Base-by-base conservation (phyloP, 345 rosid genomes). In the Mercurialis annua region DNA sequence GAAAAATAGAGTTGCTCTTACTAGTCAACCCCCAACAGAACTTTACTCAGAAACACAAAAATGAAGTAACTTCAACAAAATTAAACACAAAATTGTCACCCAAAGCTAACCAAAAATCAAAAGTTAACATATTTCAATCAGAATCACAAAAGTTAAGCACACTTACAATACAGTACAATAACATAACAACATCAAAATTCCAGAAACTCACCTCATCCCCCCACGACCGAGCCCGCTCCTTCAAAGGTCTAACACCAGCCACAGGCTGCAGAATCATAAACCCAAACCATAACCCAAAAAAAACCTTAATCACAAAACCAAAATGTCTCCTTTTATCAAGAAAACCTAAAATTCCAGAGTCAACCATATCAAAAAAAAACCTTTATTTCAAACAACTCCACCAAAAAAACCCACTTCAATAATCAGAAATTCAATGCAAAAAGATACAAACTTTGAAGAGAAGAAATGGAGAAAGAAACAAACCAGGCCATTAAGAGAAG, bases 221-320 rank as follows among this genome's bases (percentile, higher is more conserved):
- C 99, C 99, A 91, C n/a, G 97, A 86, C 62, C 85, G 88, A 69
- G 88, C 71, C 65, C 76, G 85, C 70, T 91, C 97, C 69, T 96
- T 86, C 54, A 94, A 80, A 34, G 99, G 97, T 70, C 99, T 84
- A 59, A 91, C 64, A 38, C 83, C 95, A 44, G 65, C 74, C 50
- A 74, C 95, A 27, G 90, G 87, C 65, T 61, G 77, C n/a, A 78
- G 72, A 76, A 83, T 36, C 29, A 76, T 66, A 46, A 81, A 78
- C 67, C 77, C 74, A 75, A 90, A 69, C 83, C 88, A 85, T 36
- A 90, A 78, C 38, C 82, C 84, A 24, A 86, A 67, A 70, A 79
- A 62, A 64, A 84, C 24, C 68, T 69, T 56, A 16, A 73, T 34
- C 62, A 67, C 42, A 34, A 80, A 78, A 79, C 94, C 89, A 61